Conservation (phyloP, 257 asterid genomes). For the Vinca minor region DNA sequence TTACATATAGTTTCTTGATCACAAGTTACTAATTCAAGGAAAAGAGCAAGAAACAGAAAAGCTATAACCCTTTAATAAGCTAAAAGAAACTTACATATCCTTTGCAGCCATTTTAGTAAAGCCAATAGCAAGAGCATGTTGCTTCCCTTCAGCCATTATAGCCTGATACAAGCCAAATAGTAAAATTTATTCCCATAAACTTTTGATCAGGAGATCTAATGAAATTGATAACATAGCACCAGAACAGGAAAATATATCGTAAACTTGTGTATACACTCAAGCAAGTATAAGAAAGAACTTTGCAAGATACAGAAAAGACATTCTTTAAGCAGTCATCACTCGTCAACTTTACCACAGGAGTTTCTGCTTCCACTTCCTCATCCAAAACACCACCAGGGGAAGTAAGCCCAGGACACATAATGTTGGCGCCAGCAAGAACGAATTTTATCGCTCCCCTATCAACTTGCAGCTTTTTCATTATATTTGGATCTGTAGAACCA, state of each 20-base stretch:
- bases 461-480: slow-evolving; percentile 94
- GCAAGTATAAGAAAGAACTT: background rate
- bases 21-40: background rate
- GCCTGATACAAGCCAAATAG: slow-evolving; percentile 42
- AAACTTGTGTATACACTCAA: background rate
- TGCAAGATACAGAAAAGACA: background rate
- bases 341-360: slow-evolving; percentile 83
- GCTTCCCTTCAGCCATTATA: slow-evolving; percentile 99
- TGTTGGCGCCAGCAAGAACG: slow-evolving; percentile 98
- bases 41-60: background rate
- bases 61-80: slow-evolving; percentile 11
- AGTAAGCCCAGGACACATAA: slow-evolving; percentile 99
- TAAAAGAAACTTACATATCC: slow-evolving; percentile 58
- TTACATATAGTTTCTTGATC: background rate
- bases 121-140: slow-evolving; percentile 97
- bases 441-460: slow-evolving; percentile 92
- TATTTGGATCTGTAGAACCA: slow-evolving; percentile 70
- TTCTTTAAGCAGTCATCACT: background rate
- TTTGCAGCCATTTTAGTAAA: slow-evolving; percentile 92
- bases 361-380: slow-evolving; percentile 72
- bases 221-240: background rate
- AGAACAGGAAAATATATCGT: background rate
- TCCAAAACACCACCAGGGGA: slow-evolving; percentile 98
- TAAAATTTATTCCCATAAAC: background rate
- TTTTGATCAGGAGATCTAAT: background rate